Base-by-base conservation (phyloP, 257 asterid genomes). In the Solanum lycopersicoides region DNA sequence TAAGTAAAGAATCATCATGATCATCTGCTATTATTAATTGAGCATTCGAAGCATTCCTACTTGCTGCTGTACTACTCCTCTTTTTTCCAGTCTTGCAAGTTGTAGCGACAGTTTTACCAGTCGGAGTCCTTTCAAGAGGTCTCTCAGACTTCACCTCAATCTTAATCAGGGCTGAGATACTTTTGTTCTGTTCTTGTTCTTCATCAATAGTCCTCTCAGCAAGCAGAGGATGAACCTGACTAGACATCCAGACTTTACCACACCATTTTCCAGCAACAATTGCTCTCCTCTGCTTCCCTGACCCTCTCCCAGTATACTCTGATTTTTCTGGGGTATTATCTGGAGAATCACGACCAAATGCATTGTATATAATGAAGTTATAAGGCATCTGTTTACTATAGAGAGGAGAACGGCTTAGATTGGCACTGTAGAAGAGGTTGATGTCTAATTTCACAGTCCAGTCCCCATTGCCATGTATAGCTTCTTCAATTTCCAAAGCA, bases 251-350 rank as follows among this genome's bases (percentile, higher is more conserved):
- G 77, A 97, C 96, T 92, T 93, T 96, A 53, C 99, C 99, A 80
- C 99, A 97, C 99, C 99, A 97, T 91, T 95, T 97, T 63, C 99
- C 99, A 85, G 97, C 98, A 92, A 96, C 98, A 56, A 89, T 87
- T 59, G 90, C 86, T 95, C 93, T 96, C 92, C 87, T 97, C 82
- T 93, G 98, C 93, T 93, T 93, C 82, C 97, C 93, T 44, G 87
- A 86, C 65, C 92, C 92, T 89, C 77, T 92, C 25, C 88, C 92
- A 87, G 87, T 92, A 23, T 71, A 86, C 87, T 93, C 96, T 21
- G 83, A 77, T 32, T 88, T 87, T 9, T 75, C 87, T 13, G 89
- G 69, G 86, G 72, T 50, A 21, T 89, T 92, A 47, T 80, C 90
- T 9, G 93, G 90, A 84, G 93, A 91, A 83, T 86, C 90, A 77